These are phyloP conservation scores for Saccharum spontaneum DNA, from an alignment of 176 grass and related monocot genomes.

Conservation along the genomic window DNA sequence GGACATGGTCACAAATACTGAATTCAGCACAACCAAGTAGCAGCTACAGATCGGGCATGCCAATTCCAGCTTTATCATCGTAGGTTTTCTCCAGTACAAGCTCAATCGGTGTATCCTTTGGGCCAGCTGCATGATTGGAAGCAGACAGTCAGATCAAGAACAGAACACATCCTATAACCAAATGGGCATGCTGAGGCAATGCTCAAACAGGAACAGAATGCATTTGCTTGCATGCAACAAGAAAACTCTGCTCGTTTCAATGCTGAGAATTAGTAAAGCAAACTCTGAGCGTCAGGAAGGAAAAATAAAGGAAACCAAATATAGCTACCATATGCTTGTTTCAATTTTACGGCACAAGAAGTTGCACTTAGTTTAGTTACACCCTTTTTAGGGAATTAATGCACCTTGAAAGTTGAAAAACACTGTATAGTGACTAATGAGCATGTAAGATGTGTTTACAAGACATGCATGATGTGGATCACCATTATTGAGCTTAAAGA, in stretches of 20 bases:
- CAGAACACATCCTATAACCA: neutral
- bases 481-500: constrained; percentile 29
- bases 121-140: constrained; percentile 51
- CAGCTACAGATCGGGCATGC: neutral
- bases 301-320: neutral
- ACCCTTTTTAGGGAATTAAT: neutral
- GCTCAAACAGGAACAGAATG: neutral
- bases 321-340: neutral
- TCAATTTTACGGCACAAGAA: constrained; percentile 1
- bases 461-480: constrained; percentile 51
- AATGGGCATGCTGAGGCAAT: neutral
- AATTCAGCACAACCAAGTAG: neutral
- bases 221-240: constrained; percentile 1
- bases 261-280: no score
- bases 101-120: constrained; percentile 84
- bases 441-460: constrained; percentile 16
- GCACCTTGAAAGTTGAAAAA: constrained; percentile 32
- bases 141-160: neutral
- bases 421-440: neutral
- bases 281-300: neutral
- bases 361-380: neutral
- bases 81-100: constrained; percentile 81
- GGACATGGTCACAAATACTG: neutral
- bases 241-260: neutral
- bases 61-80: constrained; percentile 61